These are phyloP conservation scores for Haplographium delicatum DNA, from an alignment of 495 filamentous ascomycete genomes.

Conservation along the genomic window DNA sequence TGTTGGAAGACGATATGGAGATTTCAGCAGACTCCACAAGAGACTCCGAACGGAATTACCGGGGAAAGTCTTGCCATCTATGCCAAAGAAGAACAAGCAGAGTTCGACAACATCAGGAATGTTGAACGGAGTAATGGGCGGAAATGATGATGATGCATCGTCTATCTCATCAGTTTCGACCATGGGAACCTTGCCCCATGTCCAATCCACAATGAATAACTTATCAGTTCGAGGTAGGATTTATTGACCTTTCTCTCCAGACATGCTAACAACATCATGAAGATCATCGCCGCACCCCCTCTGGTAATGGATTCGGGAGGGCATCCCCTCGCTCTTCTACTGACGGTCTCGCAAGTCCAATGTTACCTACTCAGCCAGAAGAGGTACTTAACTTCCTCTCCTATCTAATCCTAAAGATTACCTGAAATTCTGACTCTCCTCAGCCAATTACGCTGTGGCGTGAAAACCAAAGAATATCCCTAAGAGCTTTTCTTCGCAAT, in stretches of 20 bases:
- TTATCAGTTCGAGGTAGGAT: conserved; percentile 36
- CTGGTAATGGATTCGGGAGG: conserved; percentile 10
- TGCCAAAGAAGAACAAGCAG: conserved; percentile 86
- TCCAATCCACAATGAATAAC: conserved; percentile 31
- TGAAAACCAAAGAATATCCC: conserved; percentile 86
- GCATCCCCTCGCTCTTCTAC: conserved; percentile 18
- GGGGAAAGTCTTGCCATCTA: conserved; percentile 79
- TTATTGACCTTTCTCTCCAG: not conserved
- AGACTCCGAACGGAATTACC: conserved; percentile 78
- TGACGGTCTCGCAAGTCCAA: no score
- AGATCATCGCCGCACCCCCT: conserved; percentile 20
- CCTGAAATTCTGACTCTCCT: not conserved
- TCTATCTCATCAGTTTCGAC: conserved; percentile 78
- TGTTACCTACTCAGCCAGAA: no score
- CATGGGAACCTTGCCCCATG: conserved; percentile 17
- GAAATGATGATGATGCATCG: conserved; percentile 63
- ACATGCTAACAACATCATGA: not conserved
- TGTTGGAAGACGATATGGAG: conserved; percentile 81
- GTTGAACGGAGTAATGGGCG: conserved; percentile 36
- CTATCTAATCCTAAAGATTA: not conserved
- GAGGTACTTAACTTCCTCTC: conserved; percentile 4
- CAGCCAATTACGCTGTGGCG: conserved; percentile 61
- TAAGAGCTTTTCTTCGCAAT: conserved; percentile 82
- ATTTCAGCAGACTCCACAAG: conserved; percentile 77
- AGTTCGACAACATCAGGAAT: conserved; percentile 56